A percentile compares a stretch with the other conserved stretches of the same genome.
Evolutionary conservation across 768 basidiomycete species (phyloP).

Genomic region (Russula earlei): DNA sequence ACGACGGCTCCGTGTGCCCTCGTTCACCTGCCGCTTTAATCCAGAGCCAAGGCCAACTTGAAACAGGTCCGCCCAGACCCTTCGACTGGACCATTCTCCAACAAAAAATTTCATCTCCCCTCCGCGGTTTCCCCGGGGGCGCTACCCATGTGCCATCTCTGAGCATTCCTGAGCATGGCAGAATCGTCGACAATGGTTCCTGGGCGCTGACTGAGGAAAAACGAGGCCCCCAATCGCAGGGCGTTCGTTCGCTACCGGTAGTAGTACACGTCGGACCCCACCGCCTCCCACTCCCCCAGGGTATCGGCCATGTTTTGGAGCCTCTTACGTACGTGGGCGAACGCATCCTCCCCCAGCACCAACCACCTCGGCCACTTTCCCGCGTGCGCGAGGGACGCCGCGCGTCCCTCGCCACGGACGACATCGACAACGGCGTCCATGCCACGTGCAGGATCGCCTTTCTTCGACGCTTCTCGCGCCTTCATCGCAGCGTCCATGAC

Average conservation of each 20-base stretch:
- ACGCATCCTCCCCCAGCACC: background rate
- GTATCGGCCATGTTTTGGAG: background rate
- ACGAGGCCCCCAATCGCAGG: too few relatives aligned
- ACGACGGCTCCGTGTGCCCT: background rate
- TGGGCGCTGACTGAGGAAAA: background rate
- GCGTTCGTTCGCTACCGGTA: too few relatives aligned
- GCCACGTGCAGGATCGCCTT: conserved; percentile 1
- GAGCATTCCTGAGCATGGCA: too few relatives aligned
- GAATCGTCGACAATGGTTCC: background rate
- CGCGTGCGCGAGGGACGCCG: background rate
- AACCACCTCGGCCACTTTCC: background rate
- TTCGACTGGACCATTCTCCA: too few relatives aligned
- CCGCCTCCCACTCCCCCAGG: background rate
- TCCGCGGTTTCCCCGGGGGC: too few relatives aligned
- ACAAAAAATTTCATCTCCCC: too few relatives aligned
- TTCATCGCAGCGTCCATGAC: background rate
- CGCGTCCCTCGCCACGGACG: background rate
- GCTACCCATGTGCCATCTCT: too few relatives aligned
- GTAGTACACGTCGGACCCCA: background rate
- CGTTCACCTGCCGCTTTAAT: too few relatives aligned
- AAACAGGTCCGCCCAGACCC: too few relatives aligned
- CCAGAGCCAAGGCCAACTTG: too few relatives aligned
- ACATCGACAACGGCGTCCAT: background rate
- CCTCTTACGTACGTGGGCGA: background rate
- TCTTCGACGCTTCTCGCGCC: background rate